Evolutionary conservation across 2,329 filamentous ascomycete genomes (phyloP).

Genomic region (Arachnopeziza araneosa): DNA sequence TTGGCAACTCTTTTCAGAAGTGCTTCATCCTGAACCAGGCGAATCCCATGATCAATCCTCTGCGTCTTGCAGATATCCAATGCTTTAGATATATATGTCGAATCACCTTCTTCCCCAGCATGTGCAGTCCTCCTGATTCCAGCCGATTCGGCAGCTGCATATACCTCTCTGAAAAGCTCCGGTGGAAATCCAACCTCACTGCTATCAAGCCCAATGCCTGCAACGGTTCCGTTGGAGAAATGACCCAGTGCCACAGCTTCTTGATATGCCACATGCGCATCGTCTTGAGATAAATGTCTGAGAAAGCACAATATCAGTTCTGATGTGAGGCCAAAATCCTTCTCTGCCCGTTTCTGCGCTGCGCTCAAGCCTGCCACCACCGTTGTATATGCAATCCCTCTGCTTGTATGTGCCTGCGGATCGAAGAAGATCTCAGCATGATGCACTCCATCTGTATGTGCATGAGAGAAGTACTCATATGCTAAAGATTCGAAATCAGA

Average conservation of each 20-base stretch:
- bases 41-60: conserved; percentile 72
- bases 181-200: conserved; percentile 53
- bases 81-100: conserved; percentile 58
- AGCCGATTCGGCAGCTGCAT: conserved; percentile 43
- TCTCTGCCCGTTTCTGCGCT: conserved; percentile 54
- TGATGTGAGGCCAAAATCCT: conserved; percentile 58
- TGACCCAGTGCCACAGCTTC: conserved; percentile 38
- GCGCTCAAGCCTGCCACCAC: conserved; percentile 58
- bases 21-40: conserved; percentile 52
- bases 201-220: conserved; percentile 64
- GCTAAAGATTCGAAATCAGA: conserved; percentile 70
- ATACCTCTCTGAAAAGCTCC: conserved; percentile 57
- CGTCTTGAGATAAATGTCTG: conserved; percentile 58
- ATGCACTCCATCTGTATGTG: conserved; percentile 57
- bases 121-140: conserved; percentile 64
- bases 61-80: conserved; percentile 55
- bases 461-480: conserved; percentile 64
- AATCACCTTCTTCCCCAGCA: conserved; percentile 69
- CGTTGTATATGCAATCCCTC: conserved; percentile 57
- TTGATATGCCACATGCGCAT: conserved; percentile 45
- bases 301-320: conserved; percentile 68
- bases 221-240: conserved; percentile 47
- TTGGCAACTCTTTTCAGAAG: conserved; percentile 54
- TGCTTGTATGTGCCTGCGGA: conserved; percentile 64
- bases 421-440: conserved; percentile 81